A percentile compares a stretch with the other conserved stretches of the same genome.
These are phyloP conservation scores for Prunus salicina DNA, from an alignment of 306 rosid genomes.

Conservation along the genomic window DNA sequence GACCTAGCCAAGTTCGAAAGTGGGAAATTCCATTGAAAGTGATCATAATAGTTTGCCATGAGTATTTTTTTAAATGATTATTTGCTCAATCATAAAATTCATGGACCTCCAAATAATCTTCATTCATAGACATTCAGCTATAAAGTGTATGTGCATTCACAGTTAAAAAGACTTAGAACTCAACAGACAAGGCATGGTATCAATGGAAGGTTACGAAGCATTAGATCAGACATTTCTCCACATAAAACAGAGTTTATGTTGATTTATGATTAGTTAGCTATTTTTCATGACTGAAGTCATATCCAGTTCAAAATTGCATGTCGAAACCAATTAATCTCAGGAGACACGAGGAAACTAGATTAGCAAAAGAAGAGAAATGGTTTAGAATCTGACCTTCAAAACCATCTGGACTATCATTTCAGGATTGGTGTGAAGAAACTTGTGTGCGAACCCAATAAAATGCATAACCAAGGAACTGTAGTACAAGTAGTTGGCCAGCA, in stretches of 20 bases:
- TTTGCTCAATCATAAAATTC: background rate
- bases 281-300: background rate
- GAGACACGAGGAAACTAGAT: background rate
- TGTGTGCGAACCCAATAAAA: constrained; percentile 89
- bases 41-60: background rate
- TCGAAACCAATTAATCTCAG: background rate
- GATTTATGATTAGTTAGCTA: background rate
- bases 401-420: constrained; percentile 81
- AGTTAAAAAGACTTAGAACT: background rate
- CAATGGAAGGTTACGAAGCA: background rate
- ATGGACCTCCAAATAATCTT: background rate
- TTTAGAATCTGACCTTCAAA: constrained; percentile 58
- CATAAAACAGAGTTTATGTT: no score
- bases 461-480: constrained; percentile 87
- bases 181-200: background rate
- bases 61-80: background rate
- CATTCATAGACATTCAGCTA: background rate
- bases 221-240: no score
- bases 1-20: background rate
- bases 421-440: constrained; percentile 79
- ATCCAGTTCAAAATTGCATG: background rate
- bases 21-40: background rate
- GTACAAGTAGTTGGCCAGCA: constrained; percentile 69
- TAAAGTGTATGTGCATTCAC: background rate
- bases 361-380: background rate